These are phyloP conservation scores for Calonectria pseudoreteaudii DNA, from an alignment of 2,329 filamentous ascomycete genomes.

Conservation along the genomic window DNA sequence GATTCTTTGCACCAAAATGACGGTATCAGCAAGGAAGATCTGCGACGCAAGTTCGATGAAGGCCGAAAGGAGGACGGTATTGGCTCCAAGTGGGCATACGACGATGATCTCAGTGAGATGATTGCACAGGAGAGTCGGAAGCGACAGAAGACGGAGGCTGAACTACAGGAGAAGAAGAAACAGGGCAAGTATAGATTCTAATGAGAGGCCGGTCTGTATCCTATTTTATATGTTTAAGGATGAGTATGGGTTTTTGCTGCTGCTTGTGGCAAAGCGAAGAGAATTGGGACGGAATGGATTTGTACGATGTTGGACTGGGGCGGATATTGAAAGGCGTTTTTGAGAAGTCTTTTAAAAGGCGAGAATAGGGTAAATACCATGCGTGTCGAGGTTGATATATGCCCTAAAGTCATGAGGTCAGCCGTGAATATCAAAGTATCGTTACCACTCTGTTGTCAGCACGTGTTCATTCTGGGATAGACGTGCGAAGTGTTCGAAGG, in stretches of 20 bases:
- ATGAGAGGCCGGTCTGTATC: constrained; percentile 15
- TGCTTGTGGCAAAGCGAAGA: neutral
- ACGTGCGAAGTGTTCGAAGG: neutral
- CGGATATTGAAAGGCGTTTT: constrained; percentile 39
- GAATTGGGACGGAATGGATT: constrained; percentile 28
- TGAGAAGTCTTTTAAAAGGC: constrained; percentile 30
- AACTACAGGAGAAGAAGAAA: constrained; percentile 76
- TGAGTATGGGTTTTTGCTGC: neutral
- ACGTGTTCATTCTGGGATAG: neutral
- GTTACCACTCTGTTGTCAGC: neutral
- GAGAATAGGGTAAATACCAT: constrained; percentile 40
- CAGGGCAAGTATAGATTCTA: constrained; percentile 65
- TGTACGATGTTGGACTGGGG: constrained; percentile 25
- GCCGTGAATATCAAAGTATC: constrained; percentile 40
- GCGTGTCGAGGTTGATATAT: constrained; percentile 26
- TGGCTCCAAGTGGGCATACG: constrained; percentile 77
- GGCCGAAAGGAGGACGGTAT: constrained; percentile 73
- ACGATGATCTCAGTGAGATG: constrained; percentile 95
- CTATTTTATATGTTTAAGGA: neutral
- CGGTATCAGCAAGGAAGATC: constrained; percentile 85
- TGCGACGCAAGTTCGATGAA: constrained; percentile 84
- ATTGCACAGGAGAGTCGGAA: constrained; percentile 94
- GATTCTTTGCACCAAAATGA: constrained; percentile 82
- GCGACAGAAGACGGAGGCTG: constrained; percentile 87
- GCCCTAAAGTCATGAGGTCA: neutral